Evolutionary conservation across 2,329 filamentous ascomycete species (phyloP), one percentile per base, ranked within the genome.

Genomic region (Fusarium pininemorale): DNA sequence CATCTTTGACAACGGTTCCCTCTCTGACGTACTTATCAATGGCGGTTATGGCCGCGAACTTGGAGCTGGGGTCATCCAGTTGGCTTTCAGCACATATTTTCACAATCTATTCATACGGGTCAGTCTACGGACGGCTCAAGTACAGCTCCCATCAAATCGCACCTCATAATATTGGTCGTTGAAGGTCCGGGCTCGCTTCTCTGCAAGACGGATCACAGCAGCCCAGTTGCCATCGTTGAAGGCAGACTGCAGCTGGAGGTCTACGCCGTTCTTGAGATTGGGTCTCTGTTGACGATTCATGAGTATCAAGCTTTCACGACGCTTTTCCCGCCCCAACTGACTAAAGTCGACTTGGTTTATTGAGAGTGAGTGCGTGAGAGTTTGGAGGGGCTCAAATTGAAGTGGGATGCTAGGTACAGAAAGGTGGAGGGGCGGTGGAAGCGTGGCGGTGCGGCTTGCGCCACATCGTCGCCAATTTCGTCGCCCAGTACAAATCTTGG

Each of bases 111-210:
- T 30, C 12, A 24, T 28, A 32, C 24, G 37, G 28, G 63, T 77
- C 53, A 70, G 67, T 56, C 39, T 58, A 61, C 24, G 38, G 10
- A 44, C 41, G 24, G n/a, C 15, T 28, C 7, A 37, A 35, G 20
- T 38, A 63, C 30, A 35, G 60, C 28, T 58, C 7, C 44, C 30
- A 38, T 24, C 37, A 50, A 37, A 20, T 56, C 42, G 44, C 75
- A 90, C 87, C 81, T 89, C 85, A 74, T 87, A 90, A 76, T 90
- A 90, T 13, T 86, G 82, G 47, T 90, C 88, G 58, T 88, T 88
- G 47, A 83, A 83, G 4, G 82, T 79, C 73, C 85, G 85, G 64
- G 83, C 82, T 35, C 87, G 83, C 79, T 88, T 87, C 70, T 87
- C 86, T 20, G 89, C 88, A 20, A 90, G 82, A 35, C 85, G 87